phyloP scores from a whole-genome alignment of 257 asterid genomes.

The Solanum phureja region DNA sequence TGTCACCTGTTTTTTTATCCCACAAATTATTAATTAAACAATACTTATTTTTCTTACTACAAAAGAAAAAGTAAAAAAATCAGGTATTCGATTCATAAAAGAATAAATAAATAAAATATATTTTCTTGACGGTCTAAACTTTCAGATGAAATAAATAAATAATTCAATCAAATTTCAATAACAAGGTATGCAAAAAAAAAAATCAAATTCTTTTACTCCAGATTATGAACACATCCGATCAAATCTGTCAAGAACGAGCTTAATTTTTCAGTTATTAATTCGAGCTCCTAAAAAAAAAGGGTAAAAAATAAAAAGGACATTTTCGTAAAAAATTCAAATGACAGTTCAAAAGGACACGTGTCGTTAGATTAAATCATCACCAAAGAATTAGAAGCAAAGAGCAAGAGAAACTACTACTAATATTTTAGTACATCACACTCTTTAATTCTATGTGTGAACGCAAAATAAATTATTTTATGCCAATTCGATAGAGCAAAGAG shows the following conservation, averaged over 20 bases:
- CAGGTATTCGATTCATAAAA: background rate
- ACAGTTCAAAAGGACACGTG: background rate
- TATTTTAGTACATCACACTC: background rate
- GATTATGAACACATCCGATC: background rate
- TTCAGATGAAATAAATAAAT: too few species aligned
- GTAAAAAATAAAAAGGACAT: background rate
- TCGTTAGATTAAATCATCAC: background rate
- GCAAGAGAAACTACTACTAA: background rate
- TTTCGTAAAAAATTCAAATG: background rate
- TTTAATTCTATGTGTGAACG: background rate
- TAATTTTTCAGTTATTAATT: background rate
- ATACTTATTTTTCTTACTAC: background rate
- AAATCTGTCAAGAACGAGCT: background rate
- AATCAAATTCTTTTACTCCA: too few species aligned
- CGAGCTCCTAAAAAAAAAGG: background rate
- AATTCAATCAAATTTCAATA: background rate
- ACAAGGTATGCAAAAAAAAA: too few species aligned
- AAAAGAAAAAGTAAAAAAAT: background rate
- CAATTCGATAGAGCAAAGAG: background rate
- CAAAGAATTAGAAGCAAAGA: background rate
- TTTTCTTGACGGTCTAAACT: too few species aligned
- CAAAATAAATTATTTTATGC: background rate
- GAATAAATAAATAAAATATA: background rate
- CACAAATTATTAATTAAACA: background rate
- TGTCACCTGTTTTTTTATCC: conserved; percentile 20